These are phyloP conservation scores for Dioszegia hungarica DNA, from an alignment of 768 basidiomycete genomes.

Conservation along the genomic window DNA sequence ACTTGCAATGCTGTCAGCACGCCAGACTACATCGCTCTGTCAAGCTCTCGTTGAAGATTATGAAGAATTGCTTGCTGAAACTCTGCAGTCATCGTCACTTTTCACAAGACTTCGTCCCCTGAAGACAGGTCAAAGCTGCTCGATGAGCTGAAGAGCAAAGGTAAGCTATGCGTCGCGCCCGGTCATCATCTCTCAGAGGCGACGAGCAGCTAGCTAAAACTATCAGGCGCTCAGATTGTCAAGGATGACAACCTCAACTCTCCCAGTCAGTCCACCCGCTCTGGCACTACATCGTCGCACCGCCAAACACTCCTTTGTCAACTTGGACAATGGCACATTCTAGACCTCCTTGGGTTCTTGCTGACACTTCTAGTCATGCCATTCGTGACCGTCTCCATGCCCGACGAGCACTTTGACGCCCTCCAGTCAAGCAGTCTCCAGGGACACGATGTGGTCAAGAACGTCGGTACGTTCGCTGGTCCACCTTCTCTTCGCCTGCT, in stretches of 20 bases:
- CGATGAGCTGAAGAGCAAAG: conserved; percentile 25
- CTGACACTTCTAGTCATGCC: conserved; percentile 31
- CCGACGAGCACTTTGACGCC: conserved; percentile 22
- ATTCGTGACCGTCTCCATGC: conserved; percentile 28
- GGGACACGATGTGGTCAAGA: conserved; percentile 68
- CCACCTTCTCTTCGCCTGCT: conserved; percentile 16
- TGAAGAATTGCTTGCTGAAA: neutral
- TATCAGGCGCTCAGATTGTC: neutral
- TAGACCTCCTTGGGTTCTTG: too few relatives aligned
- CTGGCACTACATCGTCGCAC: neutral
- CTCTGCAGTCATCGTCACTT: conserved; percentile 33
- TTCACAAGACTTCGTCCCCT: conserved; percentile 32
- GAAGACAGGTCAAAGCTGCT: conserved; percentile 32
- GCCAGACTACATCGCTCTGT: too few relatives aligned
- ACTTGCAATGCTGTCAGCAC: too few relatives aligned
- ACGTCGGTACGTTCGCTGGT: conserved; percentile 62
- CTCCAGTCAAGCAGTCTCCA: conserved; percentile 45
- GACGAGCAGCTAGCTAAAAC: neutral
- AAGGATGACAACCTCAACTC: conserved; percentile 1
- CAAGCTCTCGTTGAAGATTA: neutral
- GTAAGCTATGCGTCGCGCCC: conserved; percentile 4
- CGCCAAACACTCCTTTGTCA: too few relatives aligned
- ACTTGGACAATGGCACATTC: too few relatives aligned
- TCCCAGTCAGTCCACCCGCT: neutral
- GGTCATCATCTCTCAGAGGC: too few relatives aligned